phyloP scores from a whole-genome alignment of 305 asterid genomes.

The Rubia balearica region DNA sequence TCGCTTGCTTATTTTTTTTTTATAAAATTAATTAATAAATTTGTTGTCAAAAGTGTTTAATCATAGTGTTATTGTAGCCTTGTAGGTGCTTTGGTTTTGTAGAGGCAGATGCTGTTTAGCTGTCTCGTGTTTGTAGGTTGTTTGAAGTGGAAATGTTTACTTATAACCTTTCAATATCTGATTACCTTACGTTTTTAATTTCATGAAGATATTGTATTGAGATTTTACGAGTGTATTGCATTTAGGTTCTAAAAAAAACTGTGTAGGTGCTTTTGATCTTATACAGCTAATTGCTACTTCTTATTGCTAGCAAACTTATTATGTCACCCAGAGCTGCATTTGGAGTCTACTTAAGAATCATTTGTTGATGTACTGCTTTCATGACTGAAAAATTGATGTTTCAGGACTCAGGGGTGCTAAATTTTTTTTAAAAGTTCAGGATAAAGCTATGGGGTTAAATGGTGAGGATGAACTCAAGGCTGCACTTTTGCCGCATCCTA shows the following conservation, averaged over 20 bases:
- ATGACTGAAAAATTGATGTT: neutral
- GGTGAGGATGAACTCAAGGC: slow-evolving; percentile 59
- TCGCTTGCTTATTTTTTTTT: too few relatives aligned
- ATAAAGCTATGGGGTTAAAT: slow-evolving; percentile 46
- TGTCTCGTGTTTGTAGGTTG: neutral
- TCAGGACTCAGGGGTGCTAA: slow-evolving; percentile 14
- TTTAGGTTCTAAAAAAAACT: neutral
- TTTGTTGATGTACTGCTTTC: neutral
- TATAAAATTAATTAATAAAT: too few relatives aligned
- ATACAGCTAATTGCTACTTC: neutral
- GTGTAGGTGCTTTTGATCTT: neutral
- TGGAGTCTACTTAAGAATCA: neutral
- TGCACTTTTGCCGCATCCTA: slow-evolving; percentile 57
- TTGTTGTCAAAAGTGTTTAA: too few relatives aligned
- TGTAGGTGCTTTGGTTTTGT: neutral
- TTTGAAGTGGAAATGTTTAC: neutral
- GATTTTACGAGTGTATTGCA: neutral
- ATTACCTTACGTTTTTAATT: neutral
- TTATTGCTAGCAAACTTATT: neutral
- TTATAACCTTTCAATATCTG: too few relatives aligned
- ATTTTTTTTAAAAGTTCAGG: slow-evolving; percentile 18
- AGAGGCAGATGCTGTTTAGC: neutral
- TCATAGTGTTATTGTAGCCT: neutral
- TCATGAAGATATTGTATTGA: neutral
- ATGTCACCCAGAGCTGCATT: neutral